Evolutionary conservation across 352 stramenopile species (phyloP).

Genomic region (Aphanomyces euteiches): DNA sequence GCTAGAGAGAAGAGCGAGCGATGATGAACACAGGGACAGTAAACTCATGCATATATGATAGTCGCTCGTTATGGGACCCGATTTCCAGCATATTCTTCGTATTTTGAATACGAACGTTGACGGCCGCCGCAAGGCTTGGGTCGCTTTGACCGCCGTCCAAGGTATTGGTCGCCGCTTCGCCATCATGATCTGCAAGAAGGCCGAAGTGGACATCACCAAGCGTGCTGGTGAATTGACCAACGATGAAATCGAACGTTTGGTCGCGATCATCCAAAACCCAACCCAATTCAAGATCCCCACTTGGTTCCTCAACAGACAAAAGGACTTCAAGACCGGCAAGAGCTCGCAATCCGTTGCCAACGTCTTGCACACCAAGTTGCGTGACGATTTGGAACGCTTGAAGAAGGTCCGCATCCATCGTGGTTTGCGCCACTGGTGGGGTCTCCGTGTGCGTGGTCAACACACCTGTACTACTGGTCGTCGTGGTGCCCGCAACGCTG

Average conservation of each 20-base stretch:
- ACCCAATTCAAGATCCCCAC: slow-evolving; percentile 99
- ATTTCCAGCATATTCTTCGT: slow-evolving; percentile 99
- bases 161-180: slow-evolving; percentile 83
- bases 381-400: slow-evolving; percentile 98
- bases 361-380: slow-evolving; percentile 97
- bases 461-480: slow-evolving; percentile 99
- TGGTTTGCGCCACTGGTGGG: slow-evolving; percentile 99
- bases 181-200: slow-evolving; percentile 99
- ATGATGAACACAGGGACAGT: background rate
- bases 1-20: background rate
- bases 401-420: slow-evolving; percentile 99
- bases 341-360: slow-evolving; percentile 98
- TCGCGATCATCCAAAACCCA: slow-evolving; percentile 99
- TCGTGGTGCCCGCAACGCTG: slow-evolving; percentile 60
- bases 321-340: slow-evolving; percentile 99
- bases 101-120: slow-evolving; percentile 99
- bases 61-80: slow-evolving; percentile 90
- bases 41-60: slow-evolving; percentile 30
- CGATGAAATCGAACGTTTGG: slow-evolving; percentile 99
- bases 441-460: slow-evolving; percentile 98
- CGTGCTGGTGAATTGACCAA: slow-evolving; percentile 97
- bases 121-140: slow-evolving; percentile 93
- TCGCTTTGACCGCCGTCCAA: slow-evolving; percentile 80
- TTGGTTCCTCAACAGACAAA: slow-evolving; percentile 99
- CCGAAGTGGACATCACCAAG: slow-evolving; percentile 99